These are phyloP conservation scores for Eutrema heterophyllum DNA, from an alignment of 345 rosid genomes.

Conservation along the genomic window DNA sequence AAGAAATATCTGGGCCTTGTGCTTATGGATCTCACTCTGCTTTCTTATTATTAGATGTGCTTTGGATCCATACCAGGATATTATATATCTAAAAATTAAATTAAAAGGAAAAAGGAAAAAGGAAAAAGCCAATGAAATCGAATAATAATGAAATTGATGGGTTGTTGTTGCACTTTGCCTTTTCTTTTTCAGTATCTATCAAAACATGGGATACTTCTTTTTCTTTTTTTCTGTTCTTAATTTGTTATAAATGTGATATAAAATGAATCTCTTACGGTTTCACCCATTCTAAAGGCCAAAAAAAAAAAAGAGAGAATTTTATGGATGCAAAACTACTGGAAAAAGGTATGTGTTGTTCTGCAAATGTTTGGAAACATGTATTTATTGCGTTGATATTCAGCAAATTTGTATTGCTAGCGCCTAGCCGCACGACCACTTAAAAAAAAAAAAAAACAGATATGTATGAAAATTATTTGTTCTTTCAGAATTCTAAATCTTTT, in stretches of 20 bases:
- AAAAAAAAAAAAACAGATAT: too few relatives aligned
- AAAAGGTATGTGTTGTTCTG: background rate
- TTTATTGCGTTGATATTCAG: background rate
- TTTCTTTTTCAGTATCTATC: background rate
- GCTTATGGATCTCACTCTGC: background rate
- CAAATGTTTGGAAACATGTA: background rate
- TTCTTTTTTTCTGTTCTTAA: background rate
- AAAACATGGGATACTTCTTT: conserved; percentile 4
- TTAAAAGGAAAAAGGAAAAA: background rate
- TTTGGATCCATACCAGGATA: background rate
- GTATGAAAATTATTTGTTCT: too few relatives aligned
- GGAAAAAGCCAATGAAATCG: background rate
- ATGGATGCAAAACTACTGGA: background rate
- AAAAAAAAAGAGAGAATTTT: background rate
- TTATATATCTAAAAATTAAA: background rate
- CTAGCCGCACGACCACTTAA: background rate
- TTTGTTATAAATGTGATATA: background rate
- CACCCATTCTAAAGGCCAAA: background rate
- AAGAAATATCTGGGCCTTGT: background rate
- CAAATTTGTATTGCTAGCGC: background rate
- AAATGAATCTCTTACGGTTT: background rate
- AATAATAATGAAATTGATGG: conserved; percentile 20
- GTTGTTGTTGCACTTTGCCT: conserved; percentile 13
- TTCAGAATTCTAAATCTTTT: too few relatives aligned
- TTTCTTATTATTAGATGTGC: background rate